Conservation (phyloP, 768 basidiomycete genomes). For the Pisolithus albus region DNA sequence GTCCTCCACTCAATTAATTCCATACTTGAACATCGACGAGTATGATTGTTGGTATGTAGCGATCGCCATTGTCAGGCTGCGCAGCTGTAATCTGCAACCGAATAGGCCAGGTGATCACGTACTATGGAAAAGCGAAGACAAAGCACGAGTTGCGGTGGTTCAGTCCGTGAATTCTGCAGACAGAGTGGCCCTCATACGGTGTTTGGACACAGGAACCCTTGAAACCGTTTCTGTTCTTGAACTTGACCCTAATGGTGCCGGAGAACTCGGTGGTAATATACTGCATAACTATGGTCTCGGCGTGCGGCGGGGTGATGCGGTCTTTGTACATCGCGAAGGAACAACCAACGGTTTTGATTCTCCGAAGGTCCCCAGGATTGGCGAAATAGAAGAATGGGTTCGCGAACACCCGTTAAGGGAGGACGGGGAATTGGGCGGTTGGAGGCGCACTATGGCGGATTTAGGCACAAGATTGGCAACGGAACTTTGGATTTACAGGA, state of each 20-base stretch:
- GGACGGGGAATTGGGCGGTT: conserved; percentile 52
- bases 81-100: conserved; percentile 6
- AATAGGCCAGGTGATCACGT: conserved; percentile 88
- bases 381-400: conserved; percentile 78
- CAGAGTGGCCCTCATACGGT: conserved; percentile 61
- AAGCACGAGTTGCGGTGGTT: conserved; percentile 61
- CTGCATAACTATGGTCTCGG: conserved; percentile 59
- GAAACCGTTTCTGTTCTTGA: conserved; percentile 80
- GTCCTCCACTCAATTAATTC: conserved; percentile 60
- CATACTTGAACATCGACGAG: conserved; percentile 84
- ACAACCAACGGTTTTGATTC: conserved; percentile 63
- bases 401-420: conserved; percentile 47
- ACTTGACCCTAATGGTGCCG: conserved; percentile 76
- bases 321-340: conserved; percentile 68
- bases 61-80: not conserved
- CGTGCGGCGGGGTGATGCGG: conserved; percentile 75
- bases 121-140: conserved; percentile 72
- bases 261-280: conserved; percentile 40
- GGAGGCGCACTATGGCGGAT: conserved; percentile 68
- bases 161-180: conserved; percentile 69
- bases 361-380: conserved; percentile 76
- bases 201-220: conserved; percentile 43
- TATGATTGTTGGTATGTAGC: conserved; percentile 76
- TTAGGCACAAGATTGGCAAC: conserved; percentile 53
- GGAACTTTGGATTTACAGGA: conserved; percentile 33